A percentile compares a stretch with the other conserved stretches of the same genome.
Conservation (phyloP, 345 rosid genomes). For the Lepidium didymum region DNA sequence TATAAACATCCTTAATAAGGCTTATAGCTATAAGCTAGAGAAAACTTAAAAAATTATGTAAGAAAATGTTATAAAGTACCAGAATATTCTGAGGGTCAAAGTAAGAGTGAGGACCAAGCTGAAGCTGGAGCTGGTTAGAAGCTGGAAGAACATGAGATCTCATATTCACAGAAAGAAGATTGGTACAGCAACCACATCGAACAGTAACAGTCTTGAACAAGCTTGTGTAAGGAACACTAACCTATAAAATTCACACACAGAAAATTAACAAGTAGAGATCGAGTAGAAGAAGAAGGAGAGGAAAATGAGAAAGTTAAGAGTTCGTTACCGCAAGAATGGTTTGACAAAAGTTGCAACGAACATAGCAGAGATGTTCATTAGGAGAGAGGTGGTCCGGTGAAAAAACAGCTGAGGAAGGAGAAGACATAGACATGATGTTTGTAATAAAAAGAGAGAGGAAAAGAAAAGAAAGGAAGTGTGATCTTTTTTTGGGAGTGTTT, state of each 20-base stretch:
- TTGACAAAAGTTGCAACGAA: constrained; percentile 90
- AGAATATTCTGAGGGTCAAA: constrained; percentile 67
- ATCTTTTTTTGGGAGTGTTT: constrained; percentile 25
- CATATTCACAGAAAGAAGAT: constrained; percentile 81
- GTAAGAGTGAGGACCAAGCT: constrained; percentile 63
- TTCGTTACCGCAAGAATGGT: constrained; percentile 81
- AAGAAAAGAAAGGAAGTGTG: constrained; percentile 10
- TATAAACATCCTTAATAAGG: neutral
- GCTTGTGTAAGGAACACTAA: constrained; percentile 93
- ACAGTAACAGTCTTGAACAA: constrained; percentile 94
- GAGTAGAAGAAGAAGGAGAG: neutral
- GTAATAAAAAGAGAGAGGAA: constrained; percentile 10
- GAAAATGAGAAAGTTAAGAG: neutral
- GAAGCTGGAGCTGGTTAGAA: constrained; percentile 63
- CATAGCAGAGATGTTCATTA: constrained; percentile 96
- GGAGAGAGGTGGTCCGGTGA: constrained; percentile 90
- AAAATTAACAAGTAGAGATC: neutral
- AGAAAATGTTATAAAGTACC: constrained; percentile 28
- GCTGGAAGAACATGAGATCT: constrained; percentile 60
- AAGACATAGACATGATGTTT: constrained; percentile 38
- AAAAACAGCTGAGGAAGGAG: constrained; percentile 65
- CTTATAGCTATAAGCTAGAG: neutral
- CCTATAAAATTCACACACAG: constrained; percentile 35
- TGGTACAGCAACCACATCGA: constrained; percentile 94
- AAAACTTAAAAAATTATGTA: neutral